Evolutionary conservation across 2,329 filamentous ascomycete genomes (phyloP).

Genomic region (Tolypocladium sp.): DNA sequence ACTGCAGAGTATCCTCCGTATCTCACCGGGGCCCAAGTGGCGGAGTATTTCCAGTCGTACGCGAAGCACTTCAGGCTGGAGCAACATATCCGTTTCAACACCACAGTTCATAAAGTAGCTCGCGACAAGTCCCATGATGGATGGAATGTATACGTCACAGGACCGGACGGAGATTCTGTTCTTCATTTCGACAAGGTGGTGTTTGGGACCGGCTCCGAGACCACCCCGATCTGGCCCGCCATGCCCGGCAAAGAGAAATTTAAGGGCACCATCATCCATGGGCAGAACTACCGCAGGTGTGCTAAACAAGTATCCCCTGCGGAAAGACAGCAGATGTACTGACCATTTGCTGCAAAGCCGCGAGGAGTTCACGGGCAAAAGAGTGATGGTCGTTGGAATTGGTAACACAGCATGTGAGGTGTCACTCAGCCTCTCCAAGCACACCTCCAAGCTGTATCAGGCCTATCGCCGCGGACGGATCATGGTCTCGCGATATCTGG

Average conservation of each 20-base stretch:
- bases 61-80: constrained; percentile 22
- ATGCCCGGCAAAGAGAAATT: constrained; percentile 23
- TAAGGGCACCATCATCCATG: constrained; percentile 14
- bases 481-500: constrained; percentile 8
- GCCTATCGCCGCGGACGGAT: constrained; percentile 15
- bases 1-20: constrained; percentile 9
- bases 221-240: constrained; percentile 23
- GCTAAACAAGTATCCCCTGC: not conserved
- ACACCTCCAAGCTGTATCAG: constrained; percentile 11
- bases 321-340: not conserved
- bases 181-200: constrained; percentile 28
- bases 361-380: constrained; percentile 18
- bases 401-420: constrained; percentile 27
- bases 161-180: not conserved
- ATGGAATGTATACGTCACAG: not conserved
- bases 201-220: constrained; percentile 25
- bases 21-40: constrained; percentile 16
- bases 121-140: constrained; percentile 2
- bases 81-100: constrained; percentile 16
- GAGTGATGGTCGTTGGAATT: constrained; percentile 34
- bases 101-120: constrained; percentile 11
- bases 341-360: constrained; percentile 6
- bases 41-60: constrained; percentile 23
- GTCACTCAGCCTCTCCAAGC: constrained; percentile 20
- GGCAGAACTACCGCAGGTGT: not conserved